Conservation (phyloP, 1,139 yeast genomes). For the Tardiomyces digboiensis region DNA sequence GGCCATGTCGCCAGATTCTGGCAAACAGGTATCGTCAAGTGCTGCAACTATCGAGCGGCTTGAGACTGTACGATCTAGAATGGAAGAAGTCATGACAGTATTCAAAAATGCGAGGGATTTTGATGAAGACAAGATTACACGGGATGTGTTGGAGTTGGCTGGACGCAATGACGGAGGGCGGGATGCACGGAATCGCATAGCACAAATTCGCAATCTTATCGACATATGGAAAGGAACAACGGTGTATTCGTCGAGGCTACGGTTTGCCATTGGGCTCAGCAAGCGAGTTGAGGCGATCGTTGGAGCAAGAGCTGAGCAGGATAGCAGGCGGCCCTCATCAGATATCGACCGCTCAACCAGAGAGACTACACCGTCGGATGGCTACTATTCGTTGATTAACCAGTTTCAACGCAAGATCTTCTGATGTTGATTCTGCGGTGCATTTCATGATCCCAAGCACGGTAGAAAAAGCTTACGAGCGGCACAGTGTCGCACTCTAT, state of each 20-base stretch:
- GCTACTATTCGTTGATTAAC: constrained; percentile 10
- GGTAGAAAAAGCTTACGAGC: too few relatives aligned
- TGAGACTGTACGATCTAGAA: constrained; percentile 18
- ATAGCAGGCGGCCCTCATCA: neutral
- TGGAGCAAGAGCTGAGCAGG: constrained; percentile 1
- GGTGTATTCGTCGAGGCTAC: constrained; percentile 11
- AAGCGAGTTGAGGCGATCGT: constrained; percentile 16
- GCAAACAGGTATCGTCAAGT: neutral
- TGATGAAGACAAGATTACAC: constrained; percentile 16
- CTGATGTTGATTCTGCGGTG: constrained; percentile 8
- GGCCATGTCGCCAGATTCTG: constrained; percentile 1
- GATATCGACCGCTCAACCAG: neutral
- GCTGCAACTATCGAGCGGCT: constrained; percentile 18
- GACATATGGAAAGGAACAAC: constrained; percentile 24
- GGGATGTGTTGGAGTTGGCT: constrained; percentile 11
- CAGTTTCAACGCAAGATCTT: constrained; percentile 13
- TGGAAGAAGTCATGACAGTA: constrained; percentile 20
- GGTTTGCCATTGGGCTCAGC: constrained; percentile 16
- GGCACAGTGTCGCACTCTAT: too few relatives aligned
- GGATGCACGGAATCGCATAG: constrained; percentile 15
- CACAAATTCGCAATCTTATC: constrained; percentile 13
- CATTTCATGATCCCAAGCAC: neutral
- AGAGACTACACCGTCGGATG: neutral
- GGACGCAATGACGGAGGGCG: constrained; percentile 13
- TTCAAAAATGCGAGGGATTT: constrained; percentile 19